These are phyloP conservation scores for Erythrophleum ivorense DNA, from an alignment of 331 rosid species.

Conservation along the genomic window DNA sequence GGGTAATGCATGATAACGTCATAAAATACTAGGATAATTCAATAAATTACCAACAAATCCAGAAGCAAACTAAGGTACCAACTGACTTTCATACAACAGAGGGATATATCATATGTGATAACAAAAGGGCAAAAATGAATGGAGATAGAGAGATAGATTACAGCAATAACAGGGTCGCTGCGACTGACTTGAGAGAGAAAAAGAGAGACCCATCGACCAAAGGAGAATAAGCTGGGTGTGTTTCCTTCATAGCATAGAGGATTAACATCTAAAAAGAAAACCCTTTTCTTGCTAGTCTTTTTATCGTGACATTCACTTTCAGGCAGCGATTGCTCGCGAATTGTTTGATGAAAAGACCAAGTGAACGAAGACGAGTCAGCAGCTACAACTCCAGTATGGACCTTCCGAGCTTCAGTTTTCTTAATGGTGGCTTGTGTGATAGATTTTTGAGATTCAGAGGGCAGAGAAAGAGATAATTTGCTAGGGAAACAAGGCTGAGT, in stretches of 20 bases:
- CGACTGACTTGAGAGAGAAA: slow-evolving; percentile 71
- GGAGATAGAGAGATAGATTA: slow-evolving; percentile 36
- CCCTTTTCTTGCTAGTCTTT: slow-evolving; percentile 52
- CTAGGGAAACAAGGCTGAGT: slow-evolving; percentile 39
- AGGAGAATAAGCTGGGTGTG: slow-evolving; percentile 69
- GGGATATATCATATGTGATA: background rate
- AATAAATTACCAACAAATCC: background rate
- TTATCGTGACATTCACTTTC: slow-evolving; percentile 33
- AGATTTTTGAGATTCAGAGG: slow-evolving; percentile 30
- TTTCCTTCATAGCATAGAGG: slow-evolving; percentile 79
- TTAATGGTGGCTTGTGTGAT: background rate
- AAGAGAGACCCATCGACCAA: slow-evolving; percentile 74
- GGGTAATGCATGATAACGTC: background rate
- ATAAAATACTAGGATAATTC: background rate
- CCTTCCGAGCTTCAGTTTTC: slow-evolving; percentile 41
- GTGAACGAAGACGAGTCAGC: slow-evolving; percentile 19
- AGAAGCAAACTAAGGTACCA: background rate
- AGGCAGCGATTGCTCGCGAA: slow-evolving; percentile 40
- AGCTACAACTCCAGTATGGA: slow-evolving; percentile 13
- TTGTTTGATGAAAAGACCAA: slow-evolving; percentile 41
- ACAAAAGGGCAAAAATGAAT: background rate
- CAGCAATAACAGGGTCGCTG: slow-evolving; percentile 81
- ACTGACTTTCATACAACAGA: background rate
- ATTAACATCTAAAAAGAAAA: slow-evolving; percentile 84
- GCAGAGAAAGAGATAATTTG: slow-evolving; percentile 38